phyloP scores from a whole-genome alignment of 2,329 filamentous ascomycete species.

The Stachybotrys chartarum region DNA sequence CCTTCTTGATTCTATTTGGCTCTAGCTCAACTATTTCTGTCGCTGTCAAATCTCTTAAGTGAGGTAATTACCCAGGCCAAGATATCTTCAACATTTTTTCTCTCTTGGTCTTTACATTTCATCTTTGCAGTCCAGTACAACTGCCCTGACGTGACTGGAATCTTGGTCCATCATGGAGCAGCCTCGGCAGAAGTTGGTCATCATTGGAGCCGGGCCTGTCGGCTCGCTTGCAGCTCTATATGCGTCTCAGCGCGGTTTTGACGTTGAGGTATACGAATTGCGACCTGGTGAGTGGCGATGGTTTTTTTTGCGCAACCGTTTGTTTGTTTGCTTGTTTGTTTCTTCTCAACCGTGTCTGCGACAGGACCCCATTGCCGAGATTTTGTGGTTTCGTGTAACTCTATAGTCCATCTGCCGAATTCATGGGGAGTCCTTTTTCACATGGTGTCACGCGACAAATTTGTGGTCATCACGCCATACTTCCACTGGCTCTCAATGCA shows the following conservation, averaged over 20 bases:
- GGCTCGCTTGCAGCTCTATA: conserved; percentile 89
- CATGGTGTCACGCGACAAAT: not conserved
- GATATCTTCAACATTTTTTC: not conserved
- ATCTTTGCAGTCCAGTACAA: no score
- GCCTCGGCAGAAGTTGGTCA: conserved; percentile 58
- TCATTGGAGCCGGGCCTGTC: conserved; percentile 90
- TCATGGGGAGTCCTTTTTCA: not conserved
- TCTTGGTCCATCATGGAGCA: conserved; percentile 21
- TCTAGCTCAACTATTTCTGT: not conserved
- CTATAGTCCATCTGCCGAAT: no score
- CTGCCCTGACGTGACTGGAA: no score
- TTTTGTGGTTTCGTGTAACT: not conserved
- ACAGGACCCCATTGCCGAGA: not conserved
- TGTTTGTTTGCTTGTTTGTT: not conserved
- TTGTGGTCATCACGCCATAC: not conserved
- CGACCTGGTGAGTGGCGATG: conserved; percentile 62
- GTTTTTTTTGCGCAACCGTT: not conserved
- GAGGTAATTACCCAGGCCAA: not conserved
- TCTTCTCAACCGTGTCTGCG: not conserved
- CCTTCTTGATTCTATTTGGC: not conserved
- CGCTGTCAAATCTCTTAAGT: not conserved
- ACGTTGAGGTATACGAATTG: conserved; percentile 92
- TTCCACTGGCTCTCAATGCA: not conserved
- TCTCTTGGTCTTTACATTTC: no score
- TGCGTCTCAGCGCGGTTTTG: conserved; percentile 77